Base-by-base conservation (phyloP, 1,284 basidiomycete species). In the Apiotrichum akiyoshidainum region DNA sequence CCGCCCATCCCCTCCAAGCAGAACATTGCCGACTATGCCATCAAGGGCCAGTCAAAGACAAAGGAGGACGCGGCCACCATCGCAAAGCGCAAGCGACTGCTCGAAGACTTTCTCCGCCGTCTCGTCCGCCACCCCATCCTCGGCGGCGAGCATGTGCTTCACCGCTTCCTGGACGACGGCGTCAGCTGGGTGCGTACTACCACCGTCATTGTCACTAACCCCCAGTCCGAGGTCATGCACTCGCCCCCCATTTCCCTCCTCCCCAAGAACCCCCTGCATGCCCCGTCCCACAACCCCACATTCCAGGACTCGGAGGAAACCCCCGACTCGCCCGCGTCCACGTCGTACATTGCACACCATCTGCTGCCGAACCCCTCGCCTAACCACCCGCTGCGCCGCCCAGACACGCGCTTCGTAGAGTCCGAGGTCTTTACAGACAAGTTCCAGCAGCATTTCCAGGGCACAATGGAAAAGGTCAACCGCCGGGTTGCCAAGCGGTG, bases 1-100 rank as follows among this genome's bases (percentile, higher is more conserved):
- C 95, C 96, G 1, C 96, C 96, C 40, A 96, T 99, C 62, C 96
- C 96, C 1, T 93, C 90, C 5, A 99, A 99, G 79, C 94, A 99
- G 79, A 89, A 88, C 2, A 82, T 99, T 34, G 86, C 91, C 33
- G 96, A 99, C 71, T 99, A 99, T 80, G 96, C 96, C 0, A 88
- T 94, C 61, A 97, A 98, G 79, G 77, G 77, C 6, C 95, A 97
- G 74, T 87, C 84, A 17, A 97, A 95, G 78, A 95, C 95, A 13
- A 98, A 96, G 74, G 94, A 99, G 72, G 96, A 99, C 71, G 86
- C 88, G 1, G 86, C 87, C 2, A 87, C 98, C 80, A 97, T 99
- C 72, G 86, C 92, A 0, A 83, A 89, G 58, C 84, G 96, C 52
- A 95, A 92, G 75, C 86, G 96, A 42, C 92, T 98, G 86, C 82